phyloP scores from a whole-genome alignment of 139 green algal genomes.

The Auxenochlorella protothecoides region DNA sequence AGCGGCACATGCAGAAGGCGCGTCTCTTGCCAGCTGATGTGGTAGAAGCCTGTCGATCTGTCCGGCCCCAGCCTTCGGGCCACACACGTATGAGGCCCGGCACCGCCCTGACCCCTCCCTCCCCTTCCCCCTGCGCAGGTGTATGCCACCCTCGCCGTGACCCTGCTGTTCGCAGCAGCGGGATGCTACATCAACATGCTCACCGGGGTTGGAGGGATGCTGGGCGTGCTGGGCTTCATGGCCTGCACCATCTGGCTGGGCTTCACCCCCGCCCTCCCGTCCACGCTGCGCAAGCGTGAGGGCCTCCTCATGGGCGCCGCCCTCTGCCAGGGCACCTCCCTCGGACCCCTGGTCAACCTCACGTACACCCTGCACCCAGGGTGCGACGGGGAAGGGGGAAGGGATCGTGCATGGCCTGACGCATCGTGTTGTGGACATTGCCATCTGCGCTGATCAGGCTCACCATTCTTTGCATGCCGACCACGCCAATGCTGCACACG shows the following conservation, averaged over 20 bases:
- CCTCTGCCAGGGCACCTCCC: conserved; percentile 35
- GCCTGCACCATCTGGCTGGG: conserved; percentile 31
- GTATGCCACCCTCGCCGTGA: conserved; percentile 43
- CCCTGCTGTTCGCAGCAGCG: conserved; percentile 25
- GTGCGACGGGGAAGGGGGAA: not conserved
- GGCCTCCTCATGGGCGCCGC: conserved; percentile 34
- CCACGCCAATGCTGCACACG: no score
- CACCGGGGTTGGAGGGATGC: conserved; percentile 17
- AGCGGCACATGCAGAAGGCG: conserved; percentile 39
- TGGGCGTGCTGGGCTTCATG: conserved; percentile 38
- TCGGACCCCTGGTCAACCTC: conserved; percentile 37
- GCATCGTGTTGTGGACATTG: no score
- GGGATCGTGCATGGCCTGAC: no score
- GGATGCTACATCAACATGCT: conserved; percentile 23
- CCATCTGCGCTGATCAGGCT: no score
- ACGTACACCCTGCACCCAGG: conserved; percentile 30
- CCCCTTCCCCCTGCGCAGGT: conserved; percentile 24
- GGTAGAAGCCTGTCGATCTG: not conserved
- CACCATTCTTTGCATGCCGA: no score
- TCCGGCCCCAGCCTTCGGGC: not conserved
- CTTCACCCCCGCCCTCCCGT: conserved; percentile 12
- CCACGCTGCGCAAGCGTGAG: conserved; percentile 26
- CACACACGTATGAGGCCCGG: not conserved
- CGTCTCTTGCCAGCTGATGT: not conserved
- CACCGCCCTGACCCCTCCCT: no score